Base-by-base conservation (phyloP, 371 early-diverging fungal species). In the Zychaea mexicana region DNA sequence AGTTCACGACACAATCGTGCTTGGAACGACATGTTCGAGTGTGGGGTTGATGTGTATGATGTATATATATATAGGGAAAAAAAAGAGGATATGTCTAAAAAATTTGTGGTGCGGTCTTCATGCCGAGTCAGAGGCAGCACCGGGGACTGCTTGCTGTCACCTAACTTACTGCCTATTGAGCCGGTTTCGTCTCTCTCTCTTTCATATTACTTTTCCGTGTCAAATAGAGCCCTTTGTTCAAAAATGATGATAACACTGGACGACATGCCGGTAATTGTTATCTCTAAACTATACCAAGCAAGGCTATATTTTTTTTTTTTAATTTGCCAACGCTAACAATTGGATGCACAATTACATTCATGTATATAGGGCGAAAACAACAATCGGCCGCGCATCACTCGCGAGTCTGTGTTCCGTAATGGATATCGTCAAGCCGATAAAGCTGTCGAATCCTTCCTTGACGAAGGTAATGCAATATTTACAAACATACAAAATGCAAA, bases 1-100 rank as follows among this genome's bases (percentile, higher is more conserved):
- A 81, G 73, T 70, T 78, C 82, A 58, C 73, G 71, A 68, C 82
- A 81, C 65, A 81, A 57, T 46, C 79, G 68, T 39, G 82, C 70
- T 64, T 68, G 63, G 38, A 60, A 67, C 10, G 78, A 81, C 82
- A 81, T 81, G 38, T 33, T 61, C 17, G 8, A 36, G 15, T 36
- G 9, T n/a, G n/a, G n/a, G n/a, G 38, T 36, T 36, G 38, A 9
- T 15, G 38, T n/a, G n/a, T n/a, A n/a, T n/a, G n/a, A n/a, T n/a
- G n/a, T n/a, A n/a, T 39, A 7, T 39, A 7, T 3, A 39, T 7
- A 13, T 39, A 39, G 3, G 8, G 4, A 13, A 39, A 39, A 3
- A 39, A 39, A 39, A 39, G 15, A 39, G 24, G n/a, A 47, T 22
- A 8, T 6, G 24, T 6, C n/a, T 7, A 47, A 47, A 47, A 47